Evolutionary conservation across 2,329 filamentous ascomycete species (phyloP).

Genomic region (Nannizzia gypsea): DNA sequence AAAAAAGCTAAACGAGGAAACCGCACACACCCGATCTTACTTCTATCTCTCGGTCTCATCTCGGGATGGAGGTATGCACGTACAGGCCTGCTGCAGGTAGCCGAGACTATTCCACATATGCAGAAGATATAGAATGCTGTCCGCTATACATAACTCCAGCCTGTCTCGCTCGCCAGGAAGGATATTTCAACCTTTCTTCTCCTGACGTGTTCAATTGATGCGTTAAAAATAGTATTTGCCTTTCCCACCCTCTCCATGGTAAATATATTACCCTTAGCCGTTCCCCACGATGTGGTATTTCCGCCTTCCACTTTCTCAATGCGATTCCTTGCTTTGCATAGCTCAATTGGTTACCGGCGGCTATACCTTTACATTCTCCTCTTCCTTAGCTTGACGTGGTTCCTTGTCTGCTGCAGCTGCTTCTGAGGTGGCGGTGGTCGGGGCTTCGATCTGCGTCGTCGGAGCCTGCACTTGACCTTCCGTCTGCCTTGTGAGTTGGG

Average conservation of each 20-base stretch:
- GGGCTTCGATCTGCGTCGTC: constrained; percentile 2
- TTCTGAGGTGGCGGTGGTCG: constrained; percentile 2
- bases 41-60: neutral
- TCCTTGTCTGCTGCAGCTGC: neutral
- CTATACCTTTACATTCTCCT: neutral
- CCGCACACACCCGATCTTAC: neutral
- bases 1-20: neutral
- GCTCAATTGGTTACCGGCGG: neutral
- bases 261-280: neutral
- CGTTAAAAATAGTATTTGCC: neutral
- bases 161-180: neutral
- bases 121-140: neutral
- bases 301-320: neutral
- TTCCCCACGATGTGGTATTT: no score
- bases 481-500: constrained; percentile 1
- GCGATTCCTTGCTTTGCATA: neutral
- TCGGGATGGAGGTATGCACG: neutral
- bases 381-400: neutral
- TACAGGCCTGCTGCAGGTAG: constrained; percentile 3
- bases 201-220: neutral
- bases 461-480: neutral
- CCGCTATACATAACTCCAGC: neutral
- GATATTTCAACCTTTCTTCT: neutral
- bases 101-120: neutral
- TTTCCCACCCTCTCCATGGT: neutral